Conservation (phyloP, 108 stramenopile genomes). For the Skeletonema potamos region DNA sequence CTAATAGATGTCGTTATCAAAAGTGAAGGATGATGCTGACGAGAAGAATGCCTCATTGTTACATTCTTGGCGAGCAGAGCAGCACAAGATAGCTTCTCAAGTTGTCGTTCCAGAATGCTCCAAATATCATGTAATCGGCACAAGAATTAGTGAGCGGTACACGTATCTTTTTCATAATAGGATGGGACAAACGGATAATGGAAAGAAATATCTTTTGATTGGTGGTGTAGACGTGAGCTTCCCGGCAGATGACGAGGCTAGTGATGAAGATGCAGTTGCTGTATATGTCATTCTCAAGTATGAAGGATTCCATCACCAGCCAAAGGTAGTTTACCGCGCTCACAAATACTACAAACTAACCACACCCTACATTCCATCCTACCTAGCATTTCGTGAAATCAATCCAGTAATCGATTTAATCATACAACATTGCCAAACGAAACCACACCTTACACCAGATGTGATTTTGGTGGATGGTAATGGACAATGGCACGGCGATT, state of each 20-base stretch:
- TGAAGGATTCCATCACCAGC: background rate
- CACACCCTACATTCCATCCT: conserved; percentile 54
- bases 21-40: too few species aligned
- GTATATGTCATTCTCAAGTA: conserved; percentile 65
- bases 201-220: conserved; percentile 25
- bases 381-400: conserved; percentile 70
- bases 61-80: conserved; percentile 40
- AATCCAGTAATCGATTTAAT: conserved; percentile 57
- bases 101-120: conserved; percentile 18
- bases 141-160: background rate
- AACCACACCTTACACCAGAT: conserved; percentile 51
- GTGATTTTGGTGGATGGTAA: conserved; percentile 63
- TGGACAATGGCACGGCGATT: conserved; percentile 66
- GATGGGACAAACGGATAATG: background rate
- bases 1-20: too few species aligned
- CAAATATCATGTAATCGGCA: background rate
- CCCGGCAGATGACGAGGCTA: conserved; percentile 16
- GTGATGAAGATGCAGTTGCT: conserved; percentile 39
- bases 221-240: conserved; percentile 78
- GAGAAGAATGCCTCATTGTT: too few species aligned
- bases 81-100: conserved; percentile 40
- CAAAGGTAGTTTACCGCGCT: conserved; percentile 46
- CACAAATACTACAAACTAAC: conserved; percentile 37
- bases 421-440: conserved; percentile 26
- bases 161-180: conserved; percentile 5